Conservation (phyloP, 306 rosid species). For the Alnus rubra region DNA sequence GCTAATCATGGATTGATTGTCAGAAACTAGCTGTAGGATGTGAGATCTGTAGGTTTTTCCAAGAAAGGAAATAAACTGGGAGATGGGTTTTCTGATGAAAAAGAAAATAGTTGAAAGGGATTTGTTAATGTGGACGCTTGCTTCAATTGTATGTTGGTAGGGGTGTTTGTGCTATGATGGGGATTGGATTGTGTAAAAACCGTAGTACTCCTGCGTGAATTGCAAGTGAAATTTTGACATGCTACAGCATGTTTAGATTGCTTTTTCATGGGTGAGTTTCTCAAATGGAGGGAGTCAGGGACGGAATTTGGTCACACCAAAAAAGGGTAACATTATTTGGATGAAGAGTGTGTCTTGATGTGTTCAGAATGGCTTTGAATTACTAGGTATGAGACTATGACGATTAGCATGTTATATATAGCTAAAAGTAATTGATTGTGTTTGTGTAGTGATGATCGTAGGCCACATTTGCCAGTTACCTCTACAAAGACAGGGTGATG, state of each 20-base stretch:
- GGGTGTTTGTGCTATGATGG: not conserved
- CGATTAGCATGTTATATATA: not conserved
- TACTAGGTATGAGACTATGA: not conserved
- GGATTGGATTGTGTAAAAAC: not conserved
- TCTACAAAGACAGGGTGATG: not conserved
- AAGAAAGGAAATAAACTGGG: conserved; percentile 5
- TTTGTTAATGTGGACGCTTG: not conserved
- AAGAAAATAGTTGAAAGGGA: conserved; percentile 12
- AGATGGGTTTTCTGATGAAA: conserved; percentile 7
- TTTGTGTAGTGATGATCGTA: not conserved
- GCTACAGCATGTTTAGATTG: not conserved
- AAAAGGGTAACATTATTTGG: not conserved
- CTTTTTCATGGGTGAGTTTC: not conserved
- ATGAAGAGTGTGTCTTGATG: not conserved
- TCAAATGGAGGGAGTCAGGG: not conserved
- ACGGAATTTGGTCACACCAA: not conserved
- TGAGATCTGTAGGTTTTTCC: conserved; percentile 43
- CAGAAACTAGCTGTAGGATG: conserved; percentile 13
- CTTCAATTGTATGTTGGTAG: not conserved
- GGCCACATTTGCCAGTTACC: not conserved
- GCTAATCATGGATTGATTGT: conserved; percentile 21
- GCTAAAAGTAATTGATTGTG: not conserved
- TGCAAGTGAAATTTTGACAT: not conserved
- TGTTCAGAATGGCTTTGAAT: conserved; percentile 9
- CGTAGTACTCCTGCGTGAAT: too few relatives aligned